A percentile compares a stretch with the other conserved stretches of the same genome.
phyloP scores from a whole-genome alignment of 352 stramenopile genomes.

The Phytophthora idaei region DNA sequence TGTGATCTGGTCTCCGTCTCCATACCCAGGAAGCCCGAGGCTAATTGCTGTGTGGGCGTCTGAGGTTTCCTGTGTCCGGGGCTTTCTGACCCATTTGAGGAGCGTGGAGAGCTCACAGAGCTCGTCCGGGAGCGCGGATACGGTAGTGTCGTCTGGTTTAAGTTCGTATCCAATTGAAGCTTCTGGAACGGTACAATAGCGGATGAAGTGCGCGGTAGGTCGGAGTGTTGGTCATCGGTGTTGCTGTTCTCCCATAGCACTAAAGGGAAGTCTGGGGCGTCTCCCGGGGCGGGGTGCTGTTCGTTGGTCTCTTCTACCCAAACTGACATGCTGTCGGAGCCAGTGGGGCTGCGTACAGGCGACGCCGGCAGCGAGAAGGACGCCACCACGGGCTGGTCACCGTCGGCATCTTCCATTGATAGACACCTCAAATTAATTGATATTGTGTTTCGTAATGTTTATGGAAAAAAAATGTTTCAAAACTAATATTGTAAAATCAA shows the following conservation, averaged over 20 bases:
- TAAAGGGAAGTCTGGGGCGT: slow-evolving; percentile 58
- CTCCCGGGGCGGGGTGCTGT: slow-evolving; percentile 37
- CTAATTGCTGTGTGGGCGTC: slow-evolving; percentile 39
- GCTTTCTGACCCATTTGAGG: slow-evolving; percentile 21
- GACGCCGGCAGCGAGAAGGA: slow-evolving; percentile 76
- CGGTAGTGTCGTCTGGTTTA: slow-evolving; percentile 75
- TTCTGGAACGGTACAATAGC: slow-evolving; percentile 86
- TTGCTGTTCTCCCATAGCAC: slow-evolving; percentile 48
- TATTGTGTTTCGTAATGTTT: too few relatives aligned
- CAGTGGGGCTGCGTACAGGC: slow-evolving; percentile 53
- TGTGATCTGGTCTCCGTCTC: slow-evolving; percentile 32
- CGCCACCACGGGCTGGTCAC: slow-evolving; percentile 34
- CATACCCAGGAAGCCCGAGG: slow-evolving; percentile 40
- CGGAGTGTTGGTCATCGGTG: slow-evolving; percentile 12
- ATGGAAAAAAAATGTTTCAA: too few relatives aligned
- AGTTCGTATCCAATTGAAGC: slow-evolving; percentile 76
- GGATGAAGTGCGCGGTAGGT: slow-evolving; percentile 36
- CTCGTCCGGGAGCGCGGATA: slow-evolving; percentile 28
- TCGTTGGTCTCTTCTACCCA: slow-evolving; percentile 57
- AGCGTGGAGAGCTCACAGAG: slow-evolving; percentile 21
- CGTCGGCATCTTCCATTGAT: slow-evolving; percentile 28
- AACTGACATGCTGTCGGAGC: slow-evolving; percentile 56
- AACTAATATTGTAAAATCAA: too few relatives aligned
- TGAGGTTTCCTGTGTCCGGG: slow-evolving; percentile 21
- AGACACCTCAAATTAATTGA: not conserved